Percentiles rank a stretch among this genome's conserved stretches.
Evolutionary conservation across 129 eudicot species (phyloP).

Genomic region (Gnaphalium uliginosum): DNA sequence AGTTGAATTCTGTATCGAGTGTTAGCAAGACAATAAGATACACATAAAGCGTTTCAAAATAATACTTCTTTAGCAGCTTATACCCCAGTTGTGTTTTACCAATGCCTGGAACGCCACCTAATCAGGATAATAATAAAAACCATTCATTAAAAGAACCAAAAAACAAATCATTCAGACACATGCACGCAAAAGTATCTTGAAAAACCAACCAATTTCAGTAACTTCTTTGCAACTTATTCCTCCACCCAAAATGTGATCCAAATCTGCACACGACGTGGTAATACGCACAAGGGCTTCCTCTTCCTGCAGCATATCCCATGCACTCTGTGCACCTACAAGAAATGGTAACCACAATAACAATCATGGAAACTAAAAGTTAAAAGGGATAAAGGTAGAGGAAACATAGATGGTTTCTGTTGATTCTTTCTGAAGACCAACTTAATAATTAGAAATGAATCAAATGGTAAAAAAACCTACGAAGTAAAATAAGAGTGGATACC

Average conservation of each 20-base stretch:
- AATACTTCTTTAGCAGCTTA: constrained; percentile 1
- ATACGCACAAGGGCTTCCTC: constrained; percentile 63
- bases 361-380: not conserved
- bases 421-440: constrained; percentile 5
- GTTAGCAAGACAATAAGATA: constrained; percentile 12
- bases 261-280: constrained; percentile 82
- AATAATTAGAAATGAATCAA: constrained; percentile 2
- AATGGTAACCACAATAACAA: not conserved
- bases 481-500: constrained; percentile 40
- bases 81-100: constrained; percentile 99
- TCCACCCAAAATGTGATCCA: constrained; percentile 85
- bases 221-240: constrained; percentile 90
- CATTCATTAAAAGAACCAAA: not conserved
- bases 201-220: constrained; percentile 75
- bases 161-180: not conserved
- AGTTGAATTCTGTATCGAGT: constrained; percentile 76
- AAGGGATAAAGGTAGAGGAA: constrained; percentile 5
- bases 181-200: not conserved
- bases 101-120: constrained; percentile 99
- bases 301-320: constrained; percentile 91
- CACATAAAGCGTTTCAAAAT: not conserved
- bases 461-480: not conserved
- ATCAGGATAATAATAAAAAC: not conserved
- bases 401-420: constrained; percentile 2
- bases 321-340: constrained; percentile 72